A percentile compares a stretch with the other conserved stretches of the same genome.
Conservation (phyloP, 805 yeast genomes). For the Teunomyces kruisii region DNA sequence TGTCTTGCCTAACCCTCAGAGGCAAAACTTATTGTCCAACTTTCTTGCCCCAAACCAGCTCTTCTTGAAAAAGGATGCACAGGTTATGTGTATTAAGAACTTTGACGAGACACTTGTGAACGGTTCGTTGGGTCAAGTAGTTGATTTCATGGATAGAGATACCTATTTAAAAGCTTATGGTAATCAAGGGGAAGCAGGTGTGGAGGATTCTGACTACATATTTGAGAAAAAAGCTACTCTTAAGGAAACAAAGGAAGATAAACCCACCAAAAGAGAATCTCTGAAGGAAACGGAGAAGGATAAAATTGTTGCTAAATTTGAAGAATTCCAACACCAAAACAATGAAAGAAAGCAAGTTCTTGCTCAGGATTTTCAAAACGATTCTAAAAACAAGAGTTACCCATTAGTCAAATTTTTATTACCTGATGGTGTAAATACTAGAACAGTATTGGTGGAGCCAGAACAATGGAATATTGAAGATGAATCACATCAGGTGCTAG, state of each 20-base stretch:
- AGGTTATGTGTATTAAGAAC: constrained; percentile 81
- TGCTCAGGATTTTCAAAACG: constrained; percentile 40
- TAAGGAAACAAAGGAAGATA: neutral
- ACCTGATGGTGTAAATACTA: constrained; percentile 62
- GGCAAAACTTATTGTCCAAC: constrained; percentile 48
- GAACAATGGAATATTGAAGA: constrained; percentile 83
- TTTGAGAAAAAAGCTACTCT: constrained; percentile 8
- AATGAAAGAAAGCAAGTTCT: constrained; percentile 49
- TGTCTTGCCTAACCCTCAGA: constrained; percentile 37
- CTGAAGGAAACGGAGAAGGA: constrained; percentile 1
- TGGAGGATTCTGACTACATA: constrained; percentile 15
- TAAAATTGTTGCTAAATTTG: neutral
- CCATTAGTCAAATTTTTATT: constrained; percentile 80
- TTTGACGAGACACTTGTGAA: constrained; percentile 71
- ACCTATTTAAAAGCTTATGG: constrained; percentile 30
- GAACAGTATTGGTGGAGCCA: constrained; percentile 77
- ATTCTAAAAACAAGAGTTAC: constrained; percentile 47
- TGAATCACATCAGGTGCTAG: constrained; percentile 64
- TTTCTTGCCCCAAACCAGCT: constrained; percentile 63
- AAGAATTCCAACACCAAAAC: constrained; percentile 17
- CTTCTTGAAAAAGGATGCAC: constrained; percentile 66
- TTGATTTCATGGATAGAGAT: constrained; percentile 50
- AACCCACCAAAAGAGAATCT: neutral
- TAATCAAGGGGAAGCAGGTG: neutral
- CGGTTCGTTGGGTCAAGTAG: constrained; percentile 72